Conservation (phyloP, 345 rosid species). For the Aurinia saxatilis region DNA sequence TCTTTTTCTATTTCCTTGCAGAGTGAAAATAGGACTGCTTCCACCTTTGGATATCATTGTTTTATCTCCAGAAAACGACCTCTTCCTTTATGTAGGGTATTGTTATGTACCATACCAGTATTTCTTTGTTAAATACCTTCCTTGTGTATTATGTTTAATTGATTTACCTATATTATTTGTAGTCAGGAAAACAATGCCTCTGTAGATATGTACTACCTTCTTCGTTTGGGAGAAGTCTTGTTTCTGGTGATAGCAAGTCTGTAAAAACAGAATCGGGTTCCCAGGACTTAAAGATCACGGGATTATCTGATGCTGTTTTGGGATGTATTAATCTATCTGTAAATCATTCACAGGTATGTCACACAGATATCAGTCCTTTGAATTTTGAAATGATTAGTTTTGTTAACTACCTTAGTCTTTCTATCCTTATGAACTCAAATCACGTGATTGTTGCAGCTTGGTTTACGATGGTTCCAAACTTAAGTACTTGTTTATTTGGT, state of each 20-base stretch:
- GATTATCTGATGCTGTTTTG: slow-evolving; percentile 80
- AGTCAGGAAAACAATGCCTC: slow-evolving; percentile 92
- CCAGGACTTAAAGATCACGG: slow-evolving; percentile 56
- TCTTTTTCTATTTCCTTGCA: slow-evolving; percentile 26
- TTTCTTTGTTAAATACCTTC: neutral
- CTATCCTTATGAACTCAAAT: slow-evolving; percentile 3
- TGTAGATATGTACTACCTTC: slow-evolving; percentile 74
- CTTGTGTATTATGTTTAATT: neutral
- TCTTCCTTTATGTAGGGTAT: slow-evolving; percentile 79
- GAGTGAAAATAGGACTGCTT: slow-evolving; percentile 61
- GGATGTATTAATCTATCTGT: slow-evolving; percentile 68
- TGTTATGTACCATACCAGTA: slow-evolving; percentile 4
- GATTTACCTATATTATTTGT: slow-evolving; percentile 28
- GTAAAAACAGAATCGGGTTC: slow-evolving; percentile 41
- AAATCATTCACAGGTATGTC: slow-evolving; percentile 67
- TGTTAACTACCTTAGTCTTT: slow-evolving; percentile 5
- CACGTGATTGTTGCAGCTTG: slow-evolving; percentile 1
- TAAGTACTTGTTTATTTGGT: slow-evolving; percentile 13
- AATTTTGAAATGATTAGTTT: slow-evolving; percentile 4
- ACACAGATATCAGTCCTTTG: neutral
- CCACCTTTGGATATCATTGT: slow-evolving; percentile 66
- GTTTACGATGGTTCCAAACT: neutral
- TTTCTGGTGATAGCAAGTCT: slow-evolving; percentile 40
- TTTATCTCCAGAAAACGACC: slow-evolving; percentile 69
- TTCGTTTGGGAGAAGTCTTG: slow-evolving; percentile 40